Evolutionary conservation across 495 filamentous ascomycete genomes (phyloP).

Genomic region (Talaromyces liani): DNA sequence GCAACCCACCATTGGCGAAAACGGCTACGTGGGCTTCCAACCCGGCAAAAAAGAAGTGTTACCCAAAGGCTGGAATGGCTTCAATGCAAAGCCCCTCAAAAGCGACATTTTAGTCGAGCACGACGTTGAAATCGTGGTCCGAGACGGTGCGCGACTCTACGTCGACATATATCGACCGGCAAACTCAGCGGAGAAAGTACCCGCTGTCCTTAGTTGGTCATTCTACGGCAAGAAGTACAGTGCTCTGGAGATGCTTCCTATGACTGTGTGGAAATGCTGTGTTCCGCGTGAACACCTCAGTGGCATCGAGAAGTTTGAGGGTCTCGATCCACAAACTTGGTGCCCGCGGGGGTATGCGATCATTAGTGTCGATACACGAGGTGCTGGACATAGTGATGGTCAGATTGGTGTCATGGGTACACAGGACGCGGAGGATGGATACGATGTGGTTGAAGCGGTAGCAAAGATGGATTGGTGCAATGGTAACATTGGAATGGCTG

Average conservation of each 20-base stretch:
- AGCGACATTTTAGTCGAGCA: slow-evolving; percentile 21
- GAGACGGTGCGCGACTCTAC: slow-evolving; percentile 25
- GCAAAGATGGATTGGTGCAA: slow-evolving; percentile 36
- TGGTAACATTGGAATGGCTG: slow-evolving; percentile 36
- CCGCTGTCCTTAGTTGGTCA: slow-evolving; percentile 29
- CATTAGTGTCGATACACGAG: slow-evolving; percentile 36
- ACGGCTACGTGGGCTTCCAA: slow-evolving; percentile 23
- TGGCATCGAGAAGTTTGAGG: slow-evolving; percentile 38
- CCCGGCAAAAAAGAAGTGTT: slow-evolving; percentile 23
- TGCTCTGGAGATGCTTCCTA: slow-evolving; percentile 19
- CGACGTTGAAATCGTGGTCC: slow-evolving; percentile 22
- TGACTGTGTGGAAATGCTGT: slow-evolving; percentile 18
- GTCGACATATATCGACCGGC: slow-evolving; percentile 29
- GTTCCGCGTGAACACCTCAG: slow-evolving; percentile 16
- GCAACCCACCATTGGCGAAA: slow-evolving; percentile 19
- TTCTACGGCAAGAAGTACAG: slow-evolving; percentile 32
- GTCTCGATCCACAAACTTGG: slow-evolving; percentile 34
- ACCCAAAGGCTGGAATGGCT: slow-evolving; percentile 20
- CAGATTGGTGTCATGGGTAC: slow-evolving; percentile 31
- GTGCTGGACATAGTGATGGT: slow-evolving; percentile 31
- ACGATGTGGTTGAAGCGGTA: slow-evolving; percentile 36
- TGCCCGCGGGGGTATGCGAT: slow-evolving; percentile 35
- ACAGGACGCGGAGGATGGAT: slow-evolving; percentile 36
- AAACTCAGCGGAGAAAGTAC: slow-evolving; percentile 20
- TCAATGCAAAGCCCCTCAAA: slow-evolving; percentile 18